Percentiles rank a stretch among this genome's conserved stretches.
phyloP scores from a whole-genome alignment of 768 basidiomycete genomes.

The Naganishia antarctica region DNA sequence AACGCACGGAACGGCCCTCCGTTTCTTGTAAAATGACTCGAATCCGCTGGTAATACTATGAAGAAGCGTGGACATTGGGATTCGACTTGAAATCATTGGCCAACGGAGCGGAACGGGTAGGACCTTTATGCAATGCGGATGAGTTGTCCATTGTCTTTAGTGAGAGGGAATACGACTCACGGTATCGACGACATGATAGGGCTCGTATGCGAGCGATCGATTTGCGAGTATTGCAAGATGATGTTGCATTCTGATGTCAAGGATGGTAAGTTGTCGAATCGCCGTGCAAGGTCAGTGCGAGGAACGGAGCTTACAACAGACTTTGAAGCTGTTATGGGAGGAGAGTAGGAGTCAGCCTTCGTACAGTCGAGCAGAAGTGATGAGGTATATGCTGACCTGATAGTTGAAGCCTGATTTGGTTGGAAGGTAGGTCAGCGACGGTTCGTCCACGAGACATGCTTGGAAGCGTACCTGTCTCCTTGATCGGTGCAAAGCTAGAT shows the following conservation, averaged over 20 bases:
- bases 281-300: background rate
- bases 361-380: background rate
- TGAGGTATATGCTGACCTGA: slow-evolving; percentile 28
- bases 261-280: background rate
- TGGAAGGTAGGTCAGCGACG: background rate
- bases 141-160: background rate
- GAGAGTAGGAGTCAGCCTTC: background rate
- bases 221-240: slow-evolving; percentile 41
- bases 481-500: slow-evolving; percentile 38
- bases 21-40: slow-evolving; percentile 34
- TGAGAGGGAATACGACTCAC: slow-evolving; percentile 29
- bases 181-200: slow-evolving; percentile 39
- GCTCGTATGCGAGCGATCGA: slow-evolving; percentile 43
- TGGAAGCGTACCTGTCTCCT: slow-evolving; percentile 36
- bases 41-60: slow-evolving; percentile 38
- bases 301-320: slow-evolving; percentile 37
- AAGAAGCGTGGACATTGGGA: slow-evolving; percentile 44
- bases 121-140: background rate
- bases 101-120: slow-evolving; percentile 30
- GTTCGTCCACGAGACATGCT: background rate
- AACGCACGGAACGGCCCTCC: slow-evolving; percentile 39
- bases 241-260: slow-evolving; percentile 39
- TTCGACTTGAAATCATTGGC: slow-evolving; percentile 40
- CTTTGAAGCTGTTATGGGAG: slow-evolving; percentile 33
- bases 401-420: slow-evolving; percentile 41